Evolutionary conservation across 2,329 filamentous ascomycete species (phyloP).

Genomic region (Stagonosporopsis cucurbitacearum): DNA sequence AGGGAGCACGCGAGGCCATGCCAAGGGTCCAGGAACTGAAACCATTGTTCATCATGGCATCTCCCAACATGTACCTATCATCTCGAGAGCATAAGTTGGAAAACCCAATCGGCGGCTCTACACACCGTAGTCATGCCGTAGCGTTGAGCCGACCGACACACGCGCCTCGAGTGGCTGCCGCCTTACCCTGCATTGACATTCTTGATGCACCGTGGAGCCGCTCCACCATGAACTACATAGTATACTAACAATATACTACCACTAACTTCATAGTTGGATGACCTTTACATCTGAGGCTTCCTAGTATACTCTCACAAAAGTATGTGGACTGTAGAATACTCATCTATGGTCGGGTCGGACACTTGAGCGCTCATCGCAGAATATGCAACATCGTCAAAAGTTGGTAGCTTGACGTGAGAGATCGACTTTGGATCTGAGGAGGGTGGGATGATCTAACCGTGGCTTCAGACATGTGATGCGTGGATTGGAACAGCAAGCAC

Average conservation of each 20-base stretch:
- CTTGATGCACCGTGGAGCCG: not conserved
- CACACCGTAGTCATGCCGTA: not conserved
- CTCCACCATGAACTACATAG: no score
- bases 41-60: not conserved
- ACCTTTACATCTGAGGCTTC: not conserved
- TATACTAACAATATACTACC: not conserved
- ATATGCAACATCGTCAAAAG: not conserved
- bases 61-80: no score
- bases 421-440: not conserved
- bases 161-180: not conserved
- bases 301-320: no score
- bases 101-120: not conserved
- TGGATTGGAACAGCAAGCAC: constrained; percentile 6
- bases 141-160: not conserved
- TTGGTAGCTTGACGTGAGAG: not conserved
- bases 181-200: not conserved
- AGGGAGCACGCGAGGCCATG: not conserved
- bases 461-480: constrained; percentile 1
- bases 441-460: not conserved
- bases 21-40: not conserved
- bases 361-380: not conserved
- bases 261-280: not conserved
- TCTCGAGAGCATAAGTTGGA: not conserved
- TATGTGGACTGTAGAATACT: not conserved
- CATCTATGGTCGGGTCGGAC: not conserved